phyloP scores from a whole-genome alignment of 78 protist species.

The Tieghemostelium lacteum region DNA sequence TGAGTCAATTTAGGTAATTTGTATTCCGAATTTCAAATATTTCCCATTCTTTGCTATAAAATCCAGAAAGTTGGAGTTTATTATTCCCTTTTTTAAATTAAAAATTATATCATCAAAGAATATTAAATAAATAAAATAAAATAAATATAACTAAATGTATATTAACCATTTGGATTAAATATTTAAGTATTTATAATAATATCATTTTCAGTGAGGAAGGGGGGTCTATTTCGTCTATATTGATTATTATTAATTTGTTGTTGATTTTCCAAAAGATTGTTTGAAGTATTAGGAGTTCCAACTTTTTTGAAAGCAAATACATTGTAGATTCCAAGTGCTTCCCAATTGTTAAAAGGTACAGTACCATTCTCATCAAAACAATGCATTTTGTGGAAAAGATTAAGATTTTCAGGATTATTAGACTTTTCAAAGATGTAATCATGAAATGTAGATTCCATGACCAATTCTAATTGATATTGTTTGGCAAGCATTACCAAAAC shows the following conservation, averaged over 20 bases:
- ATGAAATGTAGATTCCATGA: conserved; percentile 50
- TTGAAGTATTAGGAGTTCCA: not conserved
- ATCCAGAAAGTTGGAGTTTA: too few species aligned
- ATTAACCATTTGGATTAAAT: too few species aligned
- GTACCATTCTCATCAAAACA: conserved; percentile 23
- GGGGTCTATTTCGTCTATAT: not conserved
- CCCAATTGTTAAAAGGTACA: conserved; percentile 71
- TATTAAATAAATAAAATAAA: too few species aligned
- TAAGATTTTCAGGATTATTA: not conserved
- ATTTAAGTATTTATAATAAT: not conserved
- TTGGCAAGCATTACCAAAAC: conserved; percentile 38
- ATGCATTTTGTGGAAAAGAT: conserved; percentile 42
- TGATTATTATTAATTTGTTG: not conserved
- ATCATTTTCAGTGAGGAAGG: not conserved
- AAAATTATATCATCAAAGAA: too few species aligned
- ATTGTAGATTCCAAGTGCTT: conserved; percentile 58
- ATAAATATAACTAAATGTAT: too few species aligned
- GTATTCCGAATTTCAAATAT: too few species aligned
- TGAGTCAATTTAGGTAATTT: too few species aligned
- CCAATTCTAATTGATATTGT: conserved; percentile 58
- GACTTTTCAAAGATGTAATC: conserved; percentile 15
- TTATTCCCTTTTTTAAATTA: too few species aligned
- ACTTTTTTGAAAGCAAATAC: conserved; percentile 51
- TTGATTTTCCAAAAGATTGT: not conserved
- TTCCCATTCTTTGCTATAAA: too few species aligned